Conservation (phyloP, 176 grass and related monocot genomes). For the Carex kokanica region DNA sequence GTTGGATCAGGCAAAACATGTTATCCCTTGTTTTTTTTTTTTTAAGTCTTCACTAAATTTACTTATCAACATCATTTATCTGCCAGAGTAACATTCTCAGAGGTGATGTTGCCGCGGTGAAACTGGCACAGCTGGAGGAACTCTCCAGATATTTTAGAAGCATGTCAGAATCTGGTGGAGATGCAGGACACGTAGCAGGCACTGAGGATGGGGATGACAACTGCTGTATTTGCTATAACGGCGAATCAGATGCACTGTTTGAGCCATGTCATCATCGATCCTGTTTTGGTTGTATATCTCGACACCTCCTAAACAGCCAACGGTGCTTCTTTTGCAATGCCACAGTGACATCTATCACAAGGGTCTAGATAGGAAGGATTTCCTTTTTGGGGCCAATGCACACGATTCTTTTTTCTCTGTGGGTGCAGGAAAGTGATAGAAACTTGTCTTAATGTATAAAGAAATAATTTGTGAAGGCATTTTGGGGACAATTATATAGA, state of each 20-base stretch:
- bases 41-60: not conserved
- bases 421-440: not conserved
- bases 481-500: constrained; percentile 7
- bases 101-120: constrained; percentile 51
- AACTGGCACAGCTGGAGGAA: constrained; percentile 61
- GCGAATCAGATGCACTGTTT: constrained; percentile 62
- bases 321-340: constrained; percentile 92
- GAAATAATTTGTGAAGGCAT: constrained; percentile 13
- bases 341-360: constrained; percentile 49
- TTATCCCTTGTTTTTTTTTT: not conserved
- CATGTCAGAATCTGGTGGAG: constrained; percentile 28
- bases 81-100: constrained; percentile 52
- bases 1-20: not conserved
- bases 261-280: constrained; percentile 74
- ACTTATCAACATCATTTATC: not conserved
- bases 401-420: constrained; percentile 31
- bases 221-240: constrained; percentile 84
- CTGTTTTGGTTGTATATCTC: constrained; percentile 74
- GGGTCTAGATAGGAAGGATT: constrained; percentile 19
- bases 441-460: constrained; percentile 32
- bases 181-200: constrained; percentile 8
- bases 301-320: constrained; percentile 79
- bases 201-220: constrained; percentile 49
- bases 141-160: constrained; percentile 51
- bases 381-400: constrained; percentile 16